Evolutionary conservation across 108 stramenopile species (phyloP).

Genomic region (Conticribra weissflogii): DNA sequence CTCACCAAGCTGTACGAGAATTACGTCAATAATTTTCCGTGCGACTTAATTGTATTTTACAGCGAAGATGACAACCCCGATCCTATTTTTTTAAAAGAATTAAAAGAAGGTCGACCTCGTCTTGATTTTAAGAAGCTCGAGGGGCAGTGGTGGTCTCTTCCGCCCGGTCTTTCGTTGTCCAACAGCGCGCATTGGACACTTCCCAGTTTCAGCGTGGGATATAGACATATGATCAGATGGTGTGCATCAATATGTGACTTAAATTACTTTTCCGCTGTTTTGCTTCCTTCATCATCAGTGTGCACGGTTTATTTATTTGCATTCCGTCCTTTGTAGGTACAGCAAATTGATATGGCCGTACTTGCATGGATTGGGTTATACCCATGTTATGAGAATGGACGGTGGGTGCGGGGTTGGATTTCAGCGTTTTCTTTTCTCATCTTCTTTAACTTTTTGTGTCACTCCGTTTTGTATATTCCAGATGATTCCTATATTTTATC

Average conservation of each 20-base stretch:
- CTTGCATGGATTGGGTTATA: conserved; percentile 48
- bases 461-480: no score
- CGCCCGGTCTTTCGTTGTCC: not conserved
- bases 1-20: conserved; percentile 52
- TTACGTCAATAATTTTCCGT: conserved; percentile 37
- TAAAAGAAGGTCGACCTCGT: conserved; percentile 4
- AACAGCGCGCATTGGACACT: conserved; percentile 3
- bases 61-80: not conserved
- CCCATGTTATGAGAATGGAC: conserved; percentile 75
- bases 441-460: no score
- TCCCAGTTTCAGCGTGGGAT: conserved; percentile 26
- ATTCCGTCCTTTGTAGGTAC: no score
- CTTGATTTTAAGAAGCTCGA: not conserved
- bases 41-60: conserved; percentile 7
- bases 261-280: no score
- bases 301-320: no score
- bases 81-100: not conserved
- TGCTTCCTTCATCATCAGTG: no score
- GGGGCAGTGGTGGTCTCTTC: not conserved
- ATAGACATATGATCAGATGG: conserved; percentile 76
- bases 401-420: no score
- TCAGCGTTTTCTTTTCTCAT: no score
- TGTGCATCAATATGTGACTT: not conserved
- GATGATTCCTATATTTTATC: conserved; percentile 73
- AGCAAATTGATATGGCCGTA: conserved; percentile 66